phyloP scores from a whole-genome alignment of 305 asterid species.

The Plantago coronopus region DNA sequence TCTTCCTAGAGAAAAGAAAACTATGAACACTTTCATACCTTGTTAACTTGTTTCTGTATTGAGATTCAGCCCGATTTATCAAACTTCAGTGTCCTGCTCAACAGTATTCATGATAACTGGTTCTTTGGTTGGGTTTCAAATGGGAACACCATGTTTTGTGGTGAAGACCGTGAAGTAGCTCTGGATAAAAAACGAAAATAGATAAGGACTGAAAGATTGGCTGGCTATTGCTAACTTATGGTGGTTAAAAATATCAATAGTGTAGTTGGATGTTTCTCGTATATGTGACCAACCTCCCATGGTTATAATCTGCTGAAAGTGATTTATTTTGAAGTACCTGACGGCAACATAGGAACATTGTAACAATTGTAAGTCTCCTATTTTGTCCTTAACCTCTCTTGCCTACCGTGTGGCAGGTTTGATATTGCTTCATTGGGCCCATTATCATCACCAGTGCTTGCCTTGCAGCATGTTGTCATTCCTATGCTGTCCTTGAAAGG shows the following conservation, averaged over 20 bases:
- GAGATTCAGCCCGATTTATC: too few relatives aligned
- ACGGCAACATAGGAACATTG: neutral
- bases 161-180: neutral
- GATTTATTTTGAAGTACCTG: neutral
- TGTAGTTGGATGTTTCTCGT: neutral
- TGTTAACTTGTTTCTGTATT: neutral
- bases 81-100: neutral
- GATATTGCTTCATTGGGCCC: constrained; percentile 69
- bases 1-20: neutral
- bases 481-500: constrained; percentile 52
- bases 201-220: neutral
- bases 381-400: too few relatives aligned
- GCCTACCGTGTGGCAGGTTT: constrained; percentile 52
- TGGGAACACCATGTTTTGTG: neutral
- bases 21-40: neutral
- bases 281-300: neutral
- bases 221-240: neutral
- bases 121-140: neutral
- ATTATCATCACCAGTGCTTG: constrained; percentile 67
- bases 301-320: neutral
- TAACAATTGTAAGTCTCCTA: constrained; percentile 16
- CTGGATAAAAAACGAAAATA: neutral
- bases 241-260: neutral
- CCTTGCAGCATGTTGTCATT: constrained; percentile 69
- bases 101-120: neutral